Evolutionary conservation across 148 eudicot genomes (phyloP).

Genomic region (Diospyros lotus): DNA sequence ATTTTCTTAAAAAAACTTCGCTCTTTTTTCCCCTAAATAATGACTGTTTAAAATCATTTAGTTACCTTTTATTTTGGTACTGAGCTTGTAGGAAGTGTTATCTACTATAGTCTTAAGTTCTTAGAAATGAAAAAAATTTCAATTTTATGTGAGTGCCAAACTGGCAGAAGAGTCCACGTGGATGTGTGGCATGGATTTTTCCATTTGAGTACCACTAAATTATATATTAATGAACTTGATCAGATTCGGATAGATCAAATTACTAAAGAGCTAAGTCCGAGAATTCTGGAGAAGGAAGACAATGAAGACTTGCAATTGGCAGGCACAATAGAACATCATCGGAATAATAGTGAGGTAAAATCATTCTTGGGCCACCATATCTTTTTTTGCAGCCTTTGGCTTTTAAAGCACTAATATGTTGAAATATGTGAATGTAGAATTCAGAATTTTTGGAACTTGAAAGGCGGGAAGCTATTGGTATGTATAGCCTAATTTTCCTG

Average conservation of each 20-base stretch:
- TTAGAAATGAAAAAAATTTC: constrained; percentile 32
- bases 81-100: not conserved
- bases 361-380: constrained; percentile 4
- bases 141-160: constrained; percentile 15
- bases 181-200: constrained; percentile 51
- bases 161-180: constrained; percentile 26
- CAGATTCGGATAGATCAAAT: constrained; percentile 96
- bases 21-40: not conserved
- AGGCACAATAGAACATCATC: constrained; percentile 25
- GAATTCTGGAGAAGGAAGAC: constrained; percentile 36
- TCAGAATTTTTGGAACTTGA: constrained; percentile 67
- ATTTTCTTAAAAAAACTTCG: not conserved
- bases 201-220: constrained; percentile 55
- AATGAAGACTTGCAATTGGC: constrained; percentile 28
- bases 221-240: constrained; percentile 72
- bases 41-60: not conserved
- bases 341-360: constrained; percentile 42
- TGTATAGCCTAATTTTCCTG: not conserved
- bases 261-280: constrained; percentile 51
- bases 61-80: not conserved
- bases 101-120: not conserved
- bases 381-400: not conserved
- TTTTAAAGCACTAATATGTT: constrained; percentile 14
- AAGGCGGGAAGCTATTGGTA: constrained; percentile 86
- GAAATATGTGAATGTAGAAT: constrained; percentile 33